Evolutionary conservation across 495 filamentous ascomycete genomes (phyloP).

Genomic region (Barbatosphaeria neglecta): DNA sequence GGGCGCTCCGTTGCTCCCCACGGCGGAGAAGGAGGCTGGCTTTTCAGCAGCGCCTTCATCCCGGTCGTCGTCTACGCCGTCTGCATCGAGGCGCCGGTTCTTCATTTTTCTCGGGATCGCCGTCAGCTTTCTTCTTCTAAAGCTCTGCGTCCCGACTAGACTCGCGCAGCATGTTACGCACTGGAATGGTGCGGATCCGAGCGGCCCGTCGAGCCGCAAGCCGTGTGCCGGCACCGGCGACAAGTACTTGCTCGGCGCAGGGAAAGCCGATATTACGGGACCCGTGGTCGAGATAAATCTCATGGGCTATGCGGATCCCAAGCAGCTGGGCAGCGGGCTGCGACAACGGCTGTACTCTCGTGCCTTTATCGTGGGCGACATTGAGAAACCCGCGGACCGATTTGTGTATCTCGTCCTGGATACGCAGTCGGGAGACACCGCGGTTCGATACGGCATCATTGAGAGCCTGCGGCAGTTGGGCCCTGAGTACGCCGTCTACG

Average conservation of each 20-base stretch:
- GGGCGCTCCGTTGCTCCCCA: neutral
- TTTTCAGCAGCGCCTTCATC: neutral
- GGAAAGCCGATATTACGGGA: slow-evolving; percentile 92
- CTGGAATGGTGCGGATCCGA: neutral
- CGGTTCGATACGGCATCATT: slow-evolving; percentile 74
- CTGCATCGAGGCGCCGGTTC: neutral
- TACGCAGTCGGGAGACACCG: slow-evolving; percentile 83
- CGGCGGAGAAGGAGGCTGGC: neutral
- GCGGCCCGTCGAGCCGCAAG: neutral
- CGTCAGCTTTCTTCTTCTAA: slow-evolving; percentile 1
- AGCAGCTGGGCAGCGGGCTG: slow-evolving; percentile 76
- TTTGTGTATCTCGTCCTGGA: slow-evolving; percentile 87
- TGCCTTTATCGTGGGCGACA: slow-evolving; percentile 76
- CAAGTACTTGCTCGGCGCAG: slow-evolving; percentile 74
- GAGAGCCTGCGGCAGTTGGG: slow-evolving; percentile 57
- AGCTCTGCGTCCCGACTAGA: slow-evolving; percentile 1
- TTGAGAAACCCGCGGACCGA: slow-evolving; percentile 51
- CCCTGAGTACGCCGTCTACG: slow-evolving; percentile 59
- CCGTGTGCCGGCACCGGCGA: slow-evolving; percentile 26
- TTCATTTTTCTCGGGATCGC: neutral
- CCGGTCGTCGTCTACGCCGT: neutral
- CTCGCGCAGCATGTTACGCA: neutral
- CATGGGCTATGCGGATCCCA: slow-evolving; percentile 86
- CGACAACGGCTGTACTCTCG: slow-evolving; percentile 84
- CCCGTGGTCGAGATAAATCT: slow-evolving; percentile 86